Conservation (phyloP, 768 basidiomycete genomes). For the Agrocybe praecox region DNA sequence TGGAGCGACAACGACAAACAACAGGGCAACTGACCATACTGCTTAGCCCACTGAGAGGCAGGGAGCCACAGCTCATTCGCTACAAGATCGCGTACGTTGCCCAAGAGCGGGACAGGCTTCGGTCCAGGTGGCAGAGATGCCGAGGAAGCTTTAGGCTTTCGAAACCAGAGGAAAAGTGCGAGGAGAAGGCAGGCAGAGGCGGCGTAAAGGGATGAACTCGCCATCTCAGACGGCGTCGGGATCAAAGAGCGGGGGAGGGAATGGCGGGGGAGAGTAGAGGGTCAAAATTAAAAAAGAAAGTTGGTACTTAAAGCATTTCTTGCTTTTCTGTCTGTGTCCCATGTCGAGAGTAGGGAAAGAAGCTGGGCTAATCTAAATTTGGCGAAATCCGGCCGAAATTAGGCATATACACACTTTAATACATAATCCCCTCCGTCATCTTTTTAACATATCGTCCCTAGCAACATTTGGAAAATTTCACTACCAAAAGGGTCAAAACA, state of each 20-base stretch:
- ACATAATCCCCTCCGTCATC: not conserved
- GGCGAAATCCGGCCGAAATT: conserved; percentile 2
- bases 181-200: conserved; percentile 39
- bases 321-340: conserved; percentile 8
- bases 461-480: not conserved
- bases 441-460: not conserved
- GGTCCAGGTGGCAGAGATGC: conserved; percentile 67
- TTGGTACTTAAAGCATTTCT: conserved; percentile 11
- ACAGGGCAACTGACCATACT: conserved; percentile 51
- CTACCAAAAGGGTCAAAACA: not conserved
- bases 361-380: conserved; percentile 3
- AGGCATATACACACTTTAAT: not conserved
- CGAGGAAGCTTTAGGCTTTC: conserved; percentile 42
- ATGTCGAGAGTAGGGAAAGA: conserved; percentile 8
- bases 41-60: conserved; percentile 61
- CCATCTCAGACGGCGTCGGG: conserved; percentile 14
- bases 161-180: conserved; percentile 41
- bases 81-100: conserved; percentile 64
- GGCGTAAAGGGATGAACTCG: conserved; percentile 28
- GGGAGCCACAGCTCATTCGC: conserved; percentile 65
- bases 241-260: not conserved
- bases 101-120: conserved; percentile 62
- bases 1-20: not conserved
- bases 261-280: not conserved
- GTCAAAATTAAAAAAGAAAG: conserved; percentile 4